A percentile compares a stretch with the other conserved stretches of the same genome.
These are phyloP conservation scores for Isoetes engelmannii DNA, from an alignment of 83 land plant genomes.

Conservation along the genomic window DNA sequence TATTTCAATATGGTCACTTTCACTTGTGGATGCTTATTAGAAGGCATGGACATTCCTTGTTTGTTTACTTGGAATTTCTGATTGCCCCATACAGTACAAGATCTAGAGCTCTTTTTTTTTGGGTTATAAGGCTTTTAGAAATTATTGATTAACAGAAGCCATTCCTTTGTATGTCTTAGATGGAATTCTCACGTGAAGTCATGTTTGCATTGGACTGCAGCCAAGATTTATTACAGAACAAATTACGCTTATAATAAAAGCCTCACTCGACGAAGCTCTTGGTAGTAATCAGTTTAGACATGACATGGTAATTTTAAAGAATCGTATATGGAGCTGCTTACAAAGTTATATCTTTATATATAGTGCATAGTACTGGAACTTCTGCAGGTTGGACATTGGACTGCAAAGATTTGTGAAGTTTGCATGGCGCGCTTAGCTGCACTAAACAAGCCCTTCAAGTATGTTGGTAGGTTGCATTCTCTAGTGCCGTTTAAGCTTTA, in stretches of 20 bases:
- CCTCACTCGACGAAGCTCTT: conserved; percentile 36
- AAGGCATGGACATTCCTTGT: too few relatives aligned
- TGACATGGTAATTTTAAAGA: conserved; percentile 27
- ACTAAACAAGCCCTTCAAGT: conserved; percentile 40
- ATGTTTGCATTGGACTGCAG: conserved; percentile 6
- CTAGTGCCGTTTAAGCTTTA: not conserved
- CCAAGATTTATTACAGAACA: conserved; percentile 35
- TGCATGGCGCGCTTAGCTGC: conserved; percentile 30
- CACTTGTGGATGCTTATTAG: too few relatives aligned
- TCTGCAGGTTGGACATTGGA: conserved; percentile 31
- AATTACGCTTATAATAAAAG: conserved; percentile 30
- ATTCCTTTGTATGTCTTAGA: too few relatives aligned
- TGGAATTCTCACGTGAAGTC: too few relatives aligned
- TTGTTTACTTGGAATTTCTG: too few relatives aligned
- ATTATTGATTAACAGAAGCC: too few relatives aligned
- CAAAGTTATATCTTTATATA: not conserved
- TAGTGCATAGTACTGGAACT: not conserved
- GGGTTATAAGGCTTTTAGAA: too few relatives aligned
- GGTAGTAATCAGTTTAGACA: conserved; percentile 35
- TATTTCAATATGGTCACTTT: too few relatives aligned
- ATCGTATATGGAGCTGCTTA: not conserved
- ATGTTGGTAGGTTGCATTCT: conserved; percentile 18
- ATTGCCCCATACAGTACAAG: too few relatives aligned
- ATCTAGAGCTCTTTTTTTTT: too few relatives aligned
- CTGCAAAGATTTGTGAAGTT: conserved; percentile 28